Evolutionary conservation across 192 early-diverging fungal species (phyloP), one percentile per base, ranked within the genome.

Genomic region (Coemansia sp.): DNA sequence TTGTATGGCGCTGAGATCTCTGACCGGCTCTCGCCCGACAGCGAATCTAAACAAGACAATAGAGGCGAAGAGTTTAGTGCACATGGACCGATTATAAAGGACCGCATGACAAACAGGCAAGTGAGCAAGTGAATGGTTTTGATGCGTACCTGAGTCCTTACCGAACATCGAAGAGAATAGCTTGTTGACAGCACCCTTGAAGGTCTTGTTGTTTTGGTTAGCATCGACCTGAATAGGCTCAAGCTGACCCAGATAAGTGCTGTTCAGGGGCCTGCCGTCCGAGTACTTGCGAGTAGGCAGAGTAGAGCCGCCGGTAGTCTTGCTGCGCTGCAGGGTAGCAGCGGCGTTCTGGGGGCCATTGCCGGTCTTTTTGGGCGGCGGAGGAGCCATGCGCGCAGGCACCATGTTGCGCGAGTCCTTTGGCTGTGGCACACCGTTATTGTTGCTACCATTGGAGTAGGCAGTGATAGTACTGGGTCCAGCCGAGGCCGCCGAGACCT

Each of bases 1-100:
- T 98, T 98, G 83, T 94, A 99, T 4, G 97, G 97, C 27, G 89
- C 89, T 16, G 95, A 96, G 66, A 99, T 95, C 78, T 98, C 92
- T 72, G 91, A 88, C 69, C 92, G 90, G 65, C 91, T 93, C 74
- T 90, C 88, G 24, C 83, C 86, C 44, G 87, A 83, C 55, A 89
- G 65, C 71, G 87, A 70, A 69, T 87, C 88, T 87, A 73, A 52
- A 36, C 40, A 52, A 9, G 64, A 66, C 65, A 55, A 62, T 13
- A 67, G 27, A n/a, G 41, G 47, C 9, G 31, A 53, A 5, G 43
- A 41, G 36, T 5, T 62, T 62, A 62, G 61, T 40, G 12, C 20
- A 8, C 68, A 62, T 55, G 36, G 1, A 49, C 33, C 40, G 10
- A 6, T 33, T 27, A 63, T 5, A 44, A 50, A 41, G 11, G 29